Base-by-base conservation (phyloP, 768 basidiomycete genomes). In the Xanthoconium stramineum region DNA sequence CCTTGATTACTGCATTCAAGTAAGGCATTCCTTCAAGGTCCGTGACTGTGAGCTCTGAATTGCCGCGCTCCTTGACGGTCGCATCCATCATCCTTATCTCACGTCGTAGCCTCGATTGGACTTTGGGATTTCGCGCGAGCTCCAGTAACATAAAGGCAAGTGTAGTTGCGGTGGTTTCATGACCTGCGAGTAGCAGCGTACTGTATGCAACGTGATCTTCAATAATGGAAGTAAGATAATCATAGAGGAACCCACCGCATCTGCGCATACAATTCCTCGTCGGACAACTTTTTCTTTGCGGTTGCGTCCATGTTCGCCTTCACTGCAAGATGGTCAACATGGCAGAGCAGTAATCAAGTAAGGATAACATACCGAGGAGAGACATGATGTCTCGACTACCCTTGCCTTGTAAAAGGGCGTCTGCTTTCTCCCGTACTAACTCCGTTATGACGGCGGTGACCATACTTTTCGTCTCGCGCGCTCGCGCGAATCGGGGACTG, bases 131-230 rank as follows among this genome's bases (percentile, higher is more conserved):
- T 35, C 74, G 76, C 1, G 83, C 78, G 7, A 91, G 75, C 61
- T 85, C 83, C 47, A 84, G 74, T 2, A 90, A 68, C n/a, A 28
- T 47, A 30, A 30, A 47, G 8, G 5, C 79, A 76, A 83, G 83
- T 88, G 78, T 75, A 32, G 76, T 81, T 2, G 84, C 75, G 35
- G 80, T 83, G 5, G 83, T 85, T 65, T 88, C 86, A 66, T 88
- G 80, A 3, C 77, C 78, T 45, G 76, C 76, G 6, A 81, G 58
- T 8, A 80, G 65, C 15, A 80, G 73, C 20, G 75, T 78, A 19
- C 78, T 78, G 17, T n/a, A 36, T 28, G 14, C 6, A 15, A 17
- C n/a, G 8, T 12, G 15, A 29, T 5, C 15, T 36, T 37, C 20
- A 28, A 8, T 17, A 14, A 14, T 13, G 20, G 17, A 5, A 51